These are phyloP conservation scores for Tillandsia fasciculata DNA, from an alignment of 176 grass and related monocot genomes.

Conservation along the genomic window DNA sequence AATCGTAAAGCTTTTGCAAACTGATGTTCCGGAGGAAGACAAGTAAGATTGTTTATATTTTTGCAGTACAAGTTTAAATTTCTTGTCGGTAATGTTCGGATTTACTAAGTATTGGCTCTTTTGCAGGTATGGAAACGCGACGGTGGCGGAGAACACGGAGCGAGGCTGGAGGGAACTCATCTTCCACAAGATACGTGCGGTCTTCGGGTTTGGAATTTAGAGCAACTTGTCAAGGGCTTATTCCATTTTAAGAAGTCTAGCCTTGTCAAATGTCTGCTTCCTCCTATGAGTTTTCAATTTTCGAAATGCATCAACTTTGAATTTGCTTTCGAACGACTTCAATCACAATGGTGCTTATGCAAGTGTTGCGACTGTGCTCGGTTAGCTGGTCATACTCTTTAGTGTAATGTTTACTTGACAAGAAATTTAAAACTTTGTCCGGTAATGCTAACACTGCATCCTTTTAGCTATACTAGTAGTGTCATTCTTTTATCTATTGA, in stretches of 20 bases:
- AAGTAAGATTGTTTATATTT: slow-evolving; percentile 35
- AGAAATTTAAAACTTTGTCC: not conserved
- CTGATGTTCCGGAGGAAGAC: slow-evolving; percentile 90
- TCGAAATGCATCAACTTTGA: not conserved
- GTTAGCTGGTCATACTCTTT: not conserved
- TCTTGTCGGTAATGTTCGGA: not conserved
- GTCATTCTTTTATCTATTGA: no score
- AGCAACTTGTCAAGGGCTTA: slow-evolving; percentile 6
- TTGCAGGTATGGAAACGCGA: slow-evolving; percentile 76
- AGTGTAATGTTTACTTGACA: not conserved
- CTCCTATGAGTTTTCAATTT: not conserved
- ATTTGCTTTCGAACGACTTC: not conserved
- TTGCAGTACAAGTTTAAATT: not conserved
- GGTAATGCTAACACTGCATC: no score
- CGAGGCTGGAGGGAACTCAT: slow-evolving; percentile 91
- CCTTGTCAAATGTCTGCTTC: not conserved
- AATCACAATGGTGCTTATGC: not conserved
- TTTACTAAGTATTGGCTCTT: not conserved
- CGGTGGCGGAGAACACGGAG: slow-evolving; percentile 93
- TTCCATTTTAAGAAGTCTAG: slow-evolving; percentile 13
- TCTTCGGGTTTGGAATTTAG: slow-evolving; percentile 92
- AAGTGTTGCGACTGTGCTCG: not conserved
- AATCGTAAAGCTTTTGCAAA: slow-evolving; percentile 82
- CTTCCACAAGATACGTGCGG: slow-evolving; percentile 85
- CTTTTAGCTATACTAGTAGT: no score